A percentile compares a stretch with the other conserved stretches of the same genome.
These are phyloP conservation scores for Phytophthora podocarpi DNA, from an alignment of 352 stramenopile genomes.

Conservation along the genomic window DNA sequence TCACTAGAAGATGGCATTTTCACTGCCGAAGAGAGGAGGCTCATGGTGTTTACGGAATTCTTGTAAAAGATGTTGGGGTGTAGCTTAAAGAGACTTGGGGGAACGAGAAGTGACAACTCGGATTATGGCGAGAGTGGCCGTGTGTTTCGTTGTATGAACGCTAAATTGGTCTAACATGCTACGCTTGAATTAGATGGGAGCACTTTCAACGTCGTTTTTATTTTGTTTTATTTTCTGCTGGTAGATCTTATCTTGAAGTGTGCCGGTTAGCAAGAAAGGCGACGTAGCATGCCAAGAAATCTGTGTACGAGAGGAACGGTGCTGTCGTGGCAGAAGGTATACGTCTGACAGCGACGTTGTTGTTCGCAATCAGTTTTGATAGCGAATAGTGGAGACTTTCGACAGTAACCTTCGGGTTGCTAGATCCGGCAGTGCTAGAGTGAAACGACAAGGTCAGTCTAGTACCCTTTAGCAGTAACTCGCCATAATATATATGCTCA, in stretches of 20 bases:
- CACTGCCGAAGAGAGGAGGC: slow-evolving; percentile 11
- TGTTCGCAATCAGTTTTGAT: slow-evolving; percentile 40
- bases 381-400: slow-evolving; percentile 50
- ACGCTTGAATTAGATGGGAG: slow-evolving; percentile 18
- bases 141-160: slow-evolving; percentile 3
- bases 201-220: slow-evolving; percentile 17
- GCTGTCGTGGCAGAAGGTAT: slow-evolving; percentile 38
- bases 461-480: too few species aligned
- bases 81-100: too few species aligned
- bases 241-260: slow-evolving; percentile 15
- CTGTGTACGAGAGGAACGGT: slow-evolving; percentile 65
- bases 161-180: slow-evolving; percentile 20
- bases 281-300: slow-evolving; percentile 69
- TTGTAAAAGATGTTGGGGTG: too few species aligned
- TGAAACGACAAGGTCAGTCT: neutral
- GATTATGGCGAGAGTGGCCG: neutral
- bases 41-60: slow-evolving; percentile 18
- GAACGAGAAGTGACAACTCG: slow-evolving; percentile 2
- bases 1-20: slow-evolving; percentile 9
- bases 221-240: too few species aligned
- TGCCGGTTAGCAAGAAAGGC: slow-evolving; percentile 44
- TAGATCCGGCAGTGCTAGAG: slow-evolving; percentile 6
- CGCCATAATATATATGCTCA: too few species aligned
- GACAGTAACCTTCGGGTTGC: slow-evolving; percentile 10
- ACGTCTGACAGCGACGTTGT: slow-evolving; percentile 27